Conservation (phyloP, 2,329 filamentous ascomycete species). For the Aspergillus cejpii region DNA sequence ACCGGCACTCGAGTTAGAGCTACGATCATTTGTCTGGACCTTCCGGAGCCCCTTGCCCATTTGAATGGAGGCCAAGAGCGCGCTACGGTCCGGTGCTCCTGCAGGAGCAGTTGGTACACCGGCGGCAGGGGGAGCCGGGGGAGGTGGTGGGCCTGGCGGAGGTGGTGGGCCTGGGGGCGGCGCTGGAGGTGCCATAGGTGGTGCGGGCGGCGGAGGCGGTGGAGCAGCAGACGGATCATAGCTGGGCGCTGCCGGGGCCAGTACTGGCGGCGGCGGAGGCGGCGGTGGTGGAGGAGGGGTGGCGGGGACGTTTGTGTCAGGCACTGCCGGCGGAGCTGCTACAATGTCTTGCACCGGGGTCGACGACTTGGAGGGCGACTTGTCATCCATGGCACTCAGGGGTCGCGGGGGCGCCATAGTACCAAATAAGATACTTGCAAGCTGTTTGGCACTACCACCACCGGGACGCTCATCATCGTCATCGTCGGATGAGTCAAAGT, state of each 20-base stretch:
- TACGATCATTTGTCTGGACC: conserved; percentile 83
- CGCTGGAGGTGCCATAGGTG: conserved; percentile 27
- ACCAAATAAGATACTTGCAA: conserved; percentile 91
- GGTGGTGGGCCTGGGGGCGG: conserved; percentile 39
- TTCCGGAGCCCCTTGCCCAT: conserved; percentile 74
- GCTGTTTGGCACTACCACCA: conserved; percentile 77
- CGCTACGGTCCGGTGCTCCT: conserved; percentile 42
- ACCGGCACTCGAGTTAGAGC: conserved; percentile 64
- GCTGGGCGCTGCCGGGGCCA: conserved; percentile 9
- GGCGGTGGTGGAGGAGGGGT: conserved; percentile 30
- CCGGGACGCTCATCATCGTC: conserved; percentile 71
- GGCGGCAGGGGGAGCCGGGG: conserved; percentile 36
- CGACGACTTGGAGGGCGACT: conserved; percentile 46
- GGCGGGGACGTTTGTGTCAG: conserved; percentile 21
- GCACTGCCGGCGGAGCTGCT: conserved; percentile 32
- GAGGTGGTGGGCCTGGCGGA: conserved; percentile 24
- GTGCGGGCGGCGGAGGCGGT: conserved; percentile 28
- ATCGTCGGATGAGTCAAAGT: conserved; percentile 64
- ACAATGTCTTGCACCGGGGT: conserved; percentile 41
- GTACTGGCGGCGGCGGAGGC: conserved; percentile 31
- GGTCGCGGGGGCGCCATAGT: conserved; percentile 93
- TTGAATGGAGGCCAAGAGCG: conserved; percentile 76
- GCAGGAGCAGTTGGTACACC: conserved; percentile 37
- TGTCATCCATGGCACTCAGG: conserved; percentile 72
- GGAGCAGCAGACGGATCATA: conserved; percentile 22